Evolutionary conservation across 768 basidiomycete genomes (phyloP).

Genomic region (Gelatoporia subvermispora): DNA sequence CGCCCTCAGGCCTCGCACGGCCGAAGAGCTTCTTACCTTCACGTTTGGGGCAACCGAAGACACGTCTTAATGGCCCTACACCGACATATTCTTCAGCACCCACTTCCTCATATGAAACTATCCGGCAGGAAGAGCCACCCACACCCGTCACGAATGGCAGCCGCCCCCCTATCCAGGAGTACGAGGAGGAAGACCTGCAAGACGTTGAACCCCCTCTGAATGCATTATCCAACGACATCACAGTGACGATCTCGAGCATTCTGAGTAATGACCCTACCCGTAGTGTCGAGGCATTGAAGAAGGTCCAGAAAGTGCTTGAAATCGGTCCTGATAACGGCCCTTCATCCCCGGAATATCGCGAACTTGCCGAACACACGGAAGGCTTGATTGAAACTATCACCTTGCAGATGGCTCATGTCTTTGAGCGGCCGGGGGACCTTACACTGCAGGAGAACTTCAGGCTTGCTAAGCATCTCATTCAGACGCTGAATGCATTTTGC

Average conservation of each 20-base stretch:
- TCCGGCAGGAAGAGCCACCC: neutral
- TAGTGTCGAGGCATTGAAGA: constrained; percentile 92
- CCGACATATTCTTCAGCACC: neutral
- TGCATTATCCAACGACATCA: constrained; percentile 52
- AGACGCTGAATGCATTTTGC: constrained; percentile 92
- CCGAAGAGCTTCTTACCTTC: constrained; percentile 74
- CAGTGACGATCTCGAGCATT: constrained; percentile 82
- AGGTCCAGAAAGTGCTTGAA: constrained; percentile 81
- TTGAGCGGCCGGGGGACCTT: constrained; percentile 75
- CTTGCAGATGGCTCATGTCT: constrained; percentile 87
- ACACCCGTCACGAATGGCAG: neutral
- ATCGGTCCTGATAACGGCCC: constrained; percentile 70
- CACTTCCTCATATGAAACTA: neutral
- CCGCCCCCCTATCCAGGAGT: neutral
- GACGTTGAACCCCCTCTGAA: constrained; percentile 22
- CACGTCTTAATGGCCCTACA: constrained; percentile 31
- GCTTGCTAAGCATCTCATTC: constrained; percentile 94
- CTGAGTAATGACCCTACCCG: constrained; percentile 80
- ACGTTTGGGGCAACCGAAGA: constrained; percentile 62
- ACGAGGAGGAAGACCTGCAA: constrained; percentile 28
- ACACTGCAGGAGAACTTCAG: constrained; percentile 79
- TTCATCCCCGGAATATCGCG: constrained; percentile 64
- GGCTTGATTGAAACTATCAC: constrained; percentile 88
- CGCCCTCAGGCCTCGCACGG: constrained; percentile 38
- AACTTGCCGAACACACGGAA: constrained; percentile 74